These are phyloP conservation scores for Trifolium repens DNA, from an alignment of 306 rosid species.

Conservation along the genomic window DNA sequence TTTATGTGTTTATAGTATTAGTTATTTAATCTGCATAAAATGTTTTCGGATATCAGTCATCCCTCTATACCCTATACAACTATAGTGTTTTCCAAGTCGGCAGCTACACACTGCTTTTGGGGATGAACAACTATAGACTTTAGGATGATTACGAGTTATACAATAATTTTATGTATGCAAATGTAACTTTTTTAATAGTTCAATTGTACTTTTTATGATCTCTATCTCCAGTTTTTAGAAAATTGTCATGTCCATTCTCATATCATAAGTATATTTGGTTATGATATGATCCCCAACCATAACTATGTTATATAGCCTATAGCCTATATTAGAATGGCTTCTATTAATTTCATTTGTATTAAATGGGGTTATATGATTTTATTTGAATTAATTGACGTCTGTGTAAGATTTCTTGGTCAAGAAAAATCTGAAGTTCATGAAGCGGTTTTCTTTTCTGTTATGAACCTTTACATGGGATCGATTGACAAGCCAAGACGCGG, in stretches of 20 bases:
- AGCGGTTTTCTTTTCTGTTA: slow-evolving; percentile 35
- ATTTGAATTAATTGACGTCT: slow-evolving; percentile 24
- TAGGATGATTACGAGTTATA: not conserved
- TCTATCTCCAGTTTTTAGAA: slow-evolving; percentile 5
- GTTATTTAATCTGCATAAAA: not conserved
- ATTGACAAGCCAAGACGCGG: not conserved
- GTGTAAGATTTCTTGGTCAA: slow-evolving; percentile 18
- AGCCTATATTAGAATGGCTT: slow-evolving; percentile 10
- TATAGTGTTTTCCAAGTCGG: not conserved
- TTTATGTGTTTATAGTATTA: not conserved
- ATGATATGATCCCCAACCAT: not conserved
- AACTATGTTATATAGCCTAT: not conserved
- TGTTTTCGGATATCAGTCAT: not conserved
- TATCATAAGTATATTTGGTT: slow-evolving; percentile 18
- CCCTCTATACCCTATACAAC: not conserved
- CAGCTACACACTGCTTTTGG: not conserved
- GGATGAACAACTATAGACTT: slow-evolving; percentile 2
- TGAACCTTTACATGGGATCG: not conserved
- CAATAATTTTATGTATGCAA: not conserved
- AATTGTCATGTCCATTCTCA: slow-evolving; percentile 12
- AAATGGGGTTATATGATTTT: not conserved
- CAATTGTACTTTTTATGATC: not conserved
- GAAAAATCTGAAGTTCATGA: slow-evolving; percentile 24
- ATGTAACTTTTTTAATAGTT: slow-evolving; percentile 9
- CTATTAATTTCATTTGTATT: slow-evolving; percentile 15